Evolutionary conservation across 495 filamentous ascomycete genomes (phyloP).

Genomic region (Aspergillus coremiiformis): DNA sequence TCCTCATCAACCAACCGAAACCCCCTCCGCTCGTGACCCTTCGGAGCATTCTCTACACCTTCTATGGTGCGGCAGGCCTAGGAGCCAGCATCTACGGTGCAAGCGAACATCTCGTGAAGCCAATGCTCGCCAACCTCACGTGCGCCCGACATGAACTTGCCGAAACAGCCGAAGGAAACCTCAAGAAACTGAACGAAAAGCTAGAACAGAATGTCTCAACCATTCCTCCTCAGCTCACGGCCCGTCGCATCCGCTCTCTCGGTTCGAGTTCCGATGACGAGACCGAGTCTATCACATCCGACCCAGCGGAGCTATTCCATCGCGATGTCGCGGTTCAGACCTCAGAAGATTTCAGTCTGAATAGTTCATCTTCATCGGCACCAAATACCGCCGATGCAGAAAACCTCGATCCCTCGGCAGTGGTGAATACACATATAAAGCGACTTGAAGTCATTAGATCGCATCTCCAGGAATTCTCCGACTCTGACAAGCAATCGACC

Average conservation of each 20-base stretch:
- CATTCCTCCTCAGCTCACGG: conserved; percentile 40
- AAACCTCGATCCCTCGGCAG: conserved; percentile 18
- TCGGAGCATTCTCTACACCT: conserved; percentile 62
- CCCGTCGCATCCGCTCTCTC: conserved; percentile 21
- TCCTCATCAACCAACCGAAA: conserved; percentile 58
- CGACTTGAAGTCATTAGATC: conserved; percentile 42
- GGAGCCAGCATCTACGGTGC: conserved; percentile 71
- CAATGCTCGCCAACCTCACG: conserved; percentile 71
- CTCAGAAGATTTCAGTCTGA: conserved; percentile 21
- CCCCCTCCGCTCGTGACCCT: conserved; percentile 75
- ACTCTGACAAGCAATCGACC: conserved; percentile 40
- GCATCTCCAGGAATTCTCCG: conserved; percentile 47
- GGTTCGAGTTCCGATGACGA: conserved; percentile 41
- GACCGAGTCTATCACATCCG: conserved; percentile 43
- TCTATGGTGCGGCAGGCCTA: conserved; percentile 66
- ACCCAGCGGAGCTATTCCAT: conserved; percentile 84
- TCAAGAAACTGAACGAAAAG: conserved; percentile 62
- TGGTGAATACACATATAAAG: conserved; percentile 33
- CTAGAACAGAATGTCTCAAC: conserved; percentile 65
- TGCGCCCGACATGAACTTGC: conserved; percentile 77
- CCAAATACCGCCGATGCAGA: conserved; percentile 7
- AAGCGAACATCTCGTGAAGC: conserved; percentile 70
- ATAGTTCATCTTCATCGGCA: conserved; percentile 25
- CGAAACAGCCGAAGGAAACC: conserved; percentile 53
- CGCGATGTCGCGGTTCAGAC: conserved; percentile 81